Percentiles rank a stretch among this genome's conserved stretches.
These are phyloP conservation scores for Malania oleifera DNA, from an alignment of 164 flowering plant genomes.

Conservation along the genomic window DNA sequence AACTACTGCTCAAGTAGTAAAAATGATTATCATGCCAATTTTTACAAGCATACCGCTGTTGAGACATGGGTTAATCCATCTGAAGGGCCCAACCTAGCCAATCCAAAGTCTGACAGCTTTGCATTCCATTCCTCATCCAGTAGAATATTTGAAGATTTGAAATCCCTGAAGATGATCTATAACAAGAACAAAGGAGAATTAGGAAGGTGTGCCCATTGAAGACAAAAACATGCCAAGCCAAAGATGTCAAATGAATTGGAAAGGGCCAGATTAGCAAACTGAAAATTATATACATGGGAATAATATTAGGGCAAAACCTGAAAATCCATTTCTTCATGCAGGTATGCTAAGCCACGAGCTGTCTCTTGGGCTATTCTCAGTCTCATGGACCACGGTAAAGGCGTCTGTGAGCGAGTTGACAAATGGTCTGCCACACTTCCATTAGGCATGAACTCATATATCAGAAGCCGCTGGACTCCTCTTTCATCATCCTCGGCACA, in stretches of 20 bases:
- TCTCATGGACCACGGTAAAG: conserved; percentile 81
- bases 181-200: neutral
- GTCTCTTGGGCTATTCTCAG: conserved; percentile 79
- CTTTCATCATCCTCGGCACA: conserved; percentile 96
- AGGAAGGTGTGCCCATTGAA: too few relatives aligned
- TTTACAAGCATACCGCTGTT: conserved; percentile 65
- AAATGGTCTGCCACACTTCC: conserved; percentile 83
- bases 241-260: neutral
- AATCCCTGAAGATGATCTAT: conserved; percentile 94
- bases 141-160: conserved; percentile 88
- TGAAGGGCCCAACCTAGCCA: conserved; percentile 84
- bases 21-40: neutral
- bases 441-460: conserved; percentile 86
- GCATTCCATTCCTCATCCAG: conserved; percentile 94
- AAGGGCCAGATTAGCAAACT: neutral
- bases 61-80: conserved; percentile 90
- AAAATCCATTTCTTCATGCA: conserved; percentile 92
- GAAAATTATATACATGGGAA: neutral
- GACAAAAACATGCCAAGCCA: neutral
- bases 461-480: conserved; percentile 82
- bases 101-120: conserved; percentile 92
- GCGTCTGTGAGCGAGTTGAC: conserved; percentile 35
- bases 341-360: conserved; percentile 82
- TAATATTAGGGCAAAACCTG: conserved; percentile 43
- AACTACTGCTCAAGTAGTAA: neutral